Conservation (phyloP, 2,329 filamentous ascomycete genomes). For the Calonectria pauciramosa region DNA sequence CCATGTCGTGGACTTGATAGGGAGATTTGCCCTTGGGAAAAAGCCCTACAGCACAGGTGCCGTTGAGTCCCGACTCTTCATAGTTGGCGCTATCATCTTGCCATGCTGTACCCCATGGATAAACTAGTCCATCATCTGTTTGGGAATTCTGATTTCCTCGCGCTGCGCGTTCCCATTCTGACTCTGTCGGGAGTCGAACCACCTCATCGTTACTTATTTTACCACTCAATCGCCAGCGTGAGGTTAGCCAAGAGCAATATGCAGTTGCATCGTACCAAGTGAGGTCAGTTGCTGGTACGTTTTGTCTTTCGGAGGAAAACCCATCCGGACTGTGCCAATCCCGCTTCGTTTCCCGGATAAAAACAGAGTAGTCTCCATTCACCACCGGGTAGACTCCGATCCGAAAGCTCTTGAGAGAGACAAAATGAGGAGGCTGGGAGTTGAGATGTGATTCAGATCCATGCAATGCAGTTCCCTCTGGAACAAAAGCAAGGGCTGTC, state of each 20-base stretch:
- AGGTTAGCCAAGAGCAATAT: slow-evolving; percentile 1
- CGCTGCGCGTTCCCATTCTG: slow-evolving; percentile 10
- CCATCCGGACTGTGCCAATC: background rate
- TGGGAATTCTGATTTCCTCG: background rate
- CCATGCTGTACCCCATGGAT: slow-evolving; percentile 11
- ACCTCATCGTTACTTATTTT: background rate
- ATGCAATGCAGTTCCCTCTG: background rate
- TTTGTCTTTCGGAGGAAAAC: background rate
- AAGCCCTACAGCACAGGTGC: background rate
- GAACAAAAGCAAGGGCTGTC: background rate
- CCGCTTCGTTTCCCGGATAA: background rate
- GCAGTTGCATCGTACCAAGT: slow-evolving; percentile 11
- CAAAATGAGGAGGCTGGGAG: background rate
- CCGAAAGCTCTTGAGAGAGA: background rate
- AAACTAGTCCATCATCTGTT: background rate
- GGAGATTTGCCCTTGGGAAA: background rate
- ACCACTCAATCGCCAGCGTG: background rate
- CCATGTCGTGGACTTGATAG: background rate
- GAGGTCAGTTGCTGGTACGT: background rate
- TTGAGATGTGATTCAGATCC: background rate
- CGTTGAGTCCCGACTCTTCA: slow-evolving; percentile 3
- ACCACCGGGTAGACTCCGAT: background rate
- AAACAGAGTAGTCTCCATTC: background rate
- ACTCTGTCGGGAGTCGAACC: background rate
- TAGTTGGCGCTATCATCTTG: background rate